Evolutionary conservation across 345 rosid genomes (phyloP), one percentile per base, ranked within the genome.

Genomic region (Anastatica hierochuntica): DNA sequence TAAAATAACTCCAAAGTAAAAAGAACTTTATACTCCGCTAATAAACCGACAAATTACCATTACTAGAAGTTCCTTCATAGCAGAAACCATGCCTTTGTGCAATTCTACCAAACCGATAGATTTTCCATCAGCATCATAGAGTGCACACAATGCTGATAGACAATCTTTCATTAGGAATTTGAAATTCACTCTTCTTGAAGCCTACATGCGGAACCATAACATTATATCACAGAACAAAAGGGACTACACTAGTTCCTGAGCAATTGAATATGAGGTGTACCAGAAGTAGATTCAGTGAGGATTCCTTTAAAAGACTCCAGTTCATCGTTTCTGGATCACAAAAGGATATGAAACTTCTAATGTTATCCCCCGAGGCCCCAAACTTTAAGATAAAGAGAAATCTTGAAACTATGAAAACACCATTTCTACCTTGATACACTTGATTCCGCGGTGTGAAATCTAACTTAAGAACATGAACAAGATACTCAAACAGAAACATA

Each of bases 401-500:
- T 7, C 17, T 12, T 27, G 34, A 56, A 5, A 59, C 66, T 27
- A 44, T 16, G 56, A 30, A 43, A 35, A 12, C 41, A 30, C 7
- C 13, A 20, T 30, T 2, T 33, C 50, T 69, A 79, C 95, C 95
- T 71, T 73, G 43, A 53, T 70, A 77, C 24, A 77, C 49, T 43
- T 41, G 70, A 43, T 67, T 73, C 23, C 80, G 76, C 17, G 82
- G 76, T 12, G 59, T 16, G 47, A 84, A 77, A 70, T 90, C 96
- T 63, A 70, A 71, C 70, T 80, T 79, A 57, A 92, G 77, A 68
- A 76, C 74, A 61, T 53, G 67, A 68, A 77, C 72, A 61, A 92
- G 82, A 78, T 87, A 88, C 62, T 84, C 79, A 70, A 87, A 74
- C 72, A 83, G 33, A 44, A 84, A 58, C 94, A 84, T 74, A 64